Conservation (phyloP, 805 yeast genomes). For the Candida morakotiae region DNA sequence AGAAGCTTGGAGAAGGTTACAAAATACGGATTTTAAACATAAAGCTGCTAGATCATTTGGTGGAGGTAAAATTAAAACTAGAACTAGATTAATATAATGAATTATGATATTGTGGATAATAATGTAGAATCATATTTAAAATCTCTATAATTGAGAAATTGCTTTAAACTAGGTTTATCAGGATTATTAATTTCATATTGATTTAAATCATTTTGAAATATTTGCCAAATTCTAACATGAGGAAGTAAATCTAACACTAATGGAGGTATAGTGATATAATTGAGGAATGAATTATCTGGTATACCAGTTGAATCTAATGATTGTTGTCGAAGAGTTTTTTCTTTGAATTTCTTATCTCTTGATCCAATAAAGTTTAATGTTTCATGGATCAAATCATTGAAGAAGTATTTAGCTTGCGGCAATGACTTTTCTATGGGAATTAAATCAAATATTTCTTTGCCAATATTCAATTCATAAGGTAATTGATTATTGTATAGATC, state of each 20-base stretch:
- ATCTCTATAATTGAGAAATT: slow-evolving; percentile 30
- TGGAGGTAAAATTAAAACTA: slow-evolving; percentile 58
- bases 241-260: slow-evolving; percentile 31
- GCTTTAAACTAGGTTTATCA: slow-evolving; percentile 19
- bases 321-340: slow-evolving; percentile 4
- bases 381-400: slow-evolving; percentile 11
- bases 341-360: slow-evolving; percentile 23
- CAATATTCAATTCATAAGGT: slow-evolving; percentile 38
- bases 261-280: slow-evolving; percentile 20
- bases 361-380: slow-evolving; percentile 26
- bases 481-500: slow-evolving; percentile 27
- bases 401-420: slow-evolving; percentile 7
- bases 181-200: slow-evolving; percentile 15
- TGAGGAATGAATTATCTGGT: slow-evolving; percentile 30
- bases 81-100: slow-evolving; percentile 46
- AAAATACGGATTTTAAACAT: slow-evolving; percentile 51
- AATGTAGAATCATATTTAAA: slow-evolving; percentile 20
- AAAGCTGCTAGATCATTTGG: slow-evolving; percentile 66
- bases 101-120: slow-evolving; percentile 1
- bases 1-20: slow-evolving; percentile 86
- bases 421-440: not conserved
- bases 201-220: slow-evolving; percentile 26
- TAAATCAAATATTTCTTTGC: slow-evolving; percentile 13
- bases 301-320: slow-evolving; percentile 23
- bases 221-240: slow-evolving; percentile 26